Percentiles rank a stretch among this genome's conserved stretches.
Conservation (phyloP, 108 stramenopile species). For the Conticribra weissflogii region DNA sequence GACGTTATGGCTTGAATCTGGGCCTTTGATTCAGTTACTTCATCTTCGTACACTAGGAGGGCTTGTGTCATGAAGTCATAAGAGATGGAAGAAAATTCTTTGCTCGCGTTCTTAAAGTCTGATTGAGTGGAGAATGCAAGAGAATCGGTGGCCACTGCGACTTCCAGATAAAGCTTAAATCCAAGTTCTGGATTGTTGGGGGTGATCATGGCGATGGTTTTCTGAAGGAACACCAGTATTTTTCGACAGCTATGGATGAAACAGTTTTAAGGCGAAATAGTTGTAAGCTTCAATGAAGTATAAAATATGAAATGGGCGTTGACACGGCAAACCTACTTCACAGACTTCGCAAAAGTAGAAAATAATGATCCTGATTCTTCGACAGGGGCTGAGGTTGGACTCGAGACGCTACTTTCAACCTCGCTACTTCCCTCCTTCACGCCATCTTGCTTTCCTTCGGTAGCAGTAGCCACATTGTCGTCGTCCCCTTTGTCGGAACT, state of each 20-base stretch:
- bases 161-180: conserved; percentile 89
- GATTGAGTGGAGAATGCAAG: conserved; percentile 36
- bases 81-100: conserved; percentile 77
- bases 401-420: conserved; percentile 7
- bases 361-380: conserved; percentile 21
- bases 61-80: conserved; percentile 97
- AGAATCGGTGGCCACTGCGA: conserved; percentile 86
- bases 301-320: neutral
- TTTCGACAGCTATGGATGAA: conserved; percentile 72
- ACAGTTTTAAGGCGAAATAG: neutral
- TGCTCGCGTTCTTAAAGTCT: conserved; percentile 20
- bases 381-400: neutral
- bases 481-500: neutral
- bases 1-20: conserved; percentile 83
- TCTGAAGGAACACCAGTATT: conserved; percentile 94
- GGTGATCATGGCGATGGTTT: conserved; percentile 83
- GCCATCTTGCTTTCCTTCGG: neutral
- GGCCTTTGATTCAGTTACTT: conserved; percentile 78
- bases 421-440: conserved; percentile 11
- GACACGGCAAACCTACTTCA: conserved; percentile 28
- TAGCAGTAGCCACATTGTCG: neutral
- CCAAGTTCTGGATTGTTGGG: conserved; percentile 72
- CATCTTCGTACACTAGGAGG: conserved; percentile 93
- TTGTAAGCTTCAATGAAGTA: conserved; percentile 9
- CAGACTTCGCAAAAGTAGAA: conserved; percentile 39